phyloP scores from a whole-genome alignment of 2,329 filamentous ascomycete species.

The Aspergillus vadensis region DNA sequence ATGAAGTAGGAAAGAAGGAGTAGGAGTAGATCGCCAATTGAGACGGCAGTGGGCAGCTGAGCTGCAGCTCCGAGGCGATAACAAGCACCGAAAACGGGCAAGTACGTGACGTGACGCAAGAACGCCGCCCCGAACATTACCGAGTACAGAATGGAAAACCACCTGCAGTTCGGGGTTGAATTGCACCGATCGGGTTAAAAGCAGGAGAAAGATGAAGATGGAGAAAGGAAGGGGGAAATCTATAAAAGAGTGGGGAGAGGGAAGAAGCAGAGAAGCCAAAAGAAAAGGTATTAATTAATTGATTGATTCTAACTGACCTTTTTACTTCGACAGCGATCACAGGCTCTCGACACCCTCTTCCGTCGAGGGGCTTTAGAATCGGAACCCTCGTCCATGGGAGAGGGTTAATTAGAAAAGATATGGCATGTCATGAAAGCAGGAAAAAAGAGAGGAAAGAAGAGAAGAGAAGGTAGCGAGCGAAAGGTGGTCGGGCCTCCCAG shows the following conservation, averaged over 20 bases:
- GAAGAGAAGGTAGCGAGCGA: constrained; percentile 6
- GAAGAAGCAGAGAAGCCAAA: neutral
- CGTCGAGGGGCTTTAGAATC: constrained; percentile 42
- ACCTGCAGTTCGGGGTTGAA: neutral
- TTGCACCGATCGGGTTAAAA: constrained; percentile 5
- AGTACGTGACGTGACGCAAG: neutral
- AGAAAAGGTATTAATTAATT: constrained; percentile 1
- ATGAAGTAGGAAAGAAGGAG: neutral
- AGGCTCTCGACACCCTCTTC: constrained; percentile 50
- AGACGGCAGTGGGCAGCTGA: neutral
- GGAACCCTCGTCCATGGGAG: constrained; percentile 43
- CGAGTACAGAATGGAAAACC: neutral
- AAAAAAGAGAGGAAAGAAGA: constrained; percentile 4
- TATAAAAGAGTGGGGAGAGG: neutral
- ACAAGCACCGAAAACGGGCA: neutral
- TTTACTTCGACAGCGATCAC: constrained; percentile 49
- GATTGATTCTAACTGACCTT: constrained; percentile 31
- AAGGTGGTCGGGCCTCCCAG: constrained; percentile 3
- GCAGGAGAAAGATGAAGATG: neutral
- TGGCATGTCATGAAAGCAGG: constrained; percentile 29
- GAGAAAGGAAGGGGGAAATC: neutral
- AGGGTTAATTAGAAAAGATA: constrained; percentile 24
- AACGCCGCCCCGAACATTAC: neutral
- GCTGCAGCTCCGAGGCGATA: neutral
- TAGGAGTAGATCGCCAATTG: neutral